Evolutionary conservation across 1,139 yeast species (phyloP), one percentile per base, ranked within the genome.

Genomic region (Yarrowia galli): DNA sequence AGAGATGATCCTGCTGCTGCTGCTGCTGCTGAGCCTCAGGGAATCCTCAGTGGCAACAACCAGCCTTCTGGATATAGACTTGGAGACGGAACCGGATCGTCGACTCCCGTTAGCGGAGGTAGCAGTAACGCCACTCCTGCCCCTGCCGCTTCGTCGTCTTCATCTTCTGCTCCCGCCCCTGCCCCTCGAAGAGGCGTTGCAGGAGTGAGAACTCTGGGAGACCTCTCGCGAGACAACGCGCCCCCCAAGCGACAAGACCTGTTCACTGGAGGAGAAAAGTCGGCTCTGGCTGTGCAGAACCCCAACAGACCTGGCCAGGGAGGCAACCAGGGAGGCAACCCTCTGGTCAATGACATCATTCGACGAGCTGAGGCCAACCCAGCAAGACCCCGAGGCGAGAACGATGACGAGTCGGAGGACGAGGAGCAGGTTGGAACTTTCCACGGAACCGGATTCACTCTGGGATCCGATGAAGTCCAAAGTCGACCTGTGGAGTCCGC

Each of bases 191-290:
- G 69, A 69, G 63, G 45, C 70, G 68, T 18, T 65, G 70, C 35
- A 69, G 76, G 42, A 72, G 71, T 51, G 63, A 68, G 43, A 70
- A 69, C 61, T 63, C 72, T 23, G 83, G 81, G 35, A 35, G 66
- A 61, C 46, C 38, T 61, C 18, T 48, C 56, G 23, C 54, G 56
- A 13, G 54, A 46, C 45, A 46, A 61, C 18, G 87, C 83, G 28
- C 88, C 85, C 51, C 91, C 88, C 67, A 87, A 87, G 66, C 85
- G 88, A 20, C 86, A 88, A 72, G 88, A 92, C 72, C 86, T 91
- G 77, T 96, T 95, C 74, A 95, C 98, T 3, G 97, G 97, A 25
- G 99, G 97, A 68, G 97, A 93, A 76, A 93, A 93, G 74, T 91
- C 97, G 1, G 98, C 90, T 0, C 82, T 95, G 72, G 97, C 95